Base-by-base conservation (phyloP, 495 filamentous ascomycete genomes). In the Aspergillus sclerotioniger region DNA sequence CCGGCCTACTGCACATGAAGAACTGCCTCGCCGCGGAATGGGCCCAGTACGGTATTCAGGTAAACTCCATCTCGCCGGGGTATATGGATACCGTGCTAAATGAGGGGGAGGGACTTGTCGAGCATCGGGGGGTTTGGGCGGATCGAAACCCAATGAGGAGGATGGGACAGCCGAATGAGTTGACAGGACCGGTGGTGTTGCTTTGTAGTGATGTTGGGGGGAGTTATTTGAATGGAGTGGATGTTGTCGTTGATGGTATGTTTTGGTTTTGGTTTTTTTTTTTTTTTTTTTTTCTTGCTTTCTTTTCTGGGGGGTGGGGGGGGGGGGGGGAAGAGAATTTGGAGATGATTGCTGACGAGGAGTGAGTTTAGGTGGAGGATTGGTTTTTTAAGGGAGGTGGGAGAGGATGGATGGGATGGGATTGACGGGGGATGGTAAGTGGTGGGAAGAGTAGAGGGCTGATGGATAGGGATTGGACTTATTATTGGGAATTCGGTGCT, bases 61-160 rank as follows among this genome's bases (percentile, higher is more conserved):
- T 89, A 13, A 91, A 90, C 57, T 80, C 75, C 20, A 77, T 91
- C 16, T 80, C 73, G 16, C 88, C 88, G 0, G 87, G 88, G 8
- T 90, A 91, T 64, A 90, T 90, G 86, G 85, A 91, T 66, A 91
- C 87, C 4, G 80, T 90, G 10, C 65, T 90, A 51, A 90, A 90
- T 63, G 85, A 84, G 56, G 87, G 87, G 0, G 77, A 80, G 0
- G 81, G 80, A 2, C 61, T 90, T 46, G 77, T 75, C 6, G 77
- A 76, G 16, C 81, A 76, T 37, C 75, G 80, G 59, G 70, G 66
- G 48, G 75, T 80, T 4, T 90, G 87, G 87, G 71, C 73, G 28
- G 73, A 71, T n/a, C 69, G 86, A 35, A 84, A 87, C 67, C 87
- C 87, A 10, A 79, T 85, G 78, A 84, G 87, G 0, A 75, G 88